Conservation (phyloP, 2,329 filamentous ascomycete species). For the Proliferodiscus dingleyae region DNA sequence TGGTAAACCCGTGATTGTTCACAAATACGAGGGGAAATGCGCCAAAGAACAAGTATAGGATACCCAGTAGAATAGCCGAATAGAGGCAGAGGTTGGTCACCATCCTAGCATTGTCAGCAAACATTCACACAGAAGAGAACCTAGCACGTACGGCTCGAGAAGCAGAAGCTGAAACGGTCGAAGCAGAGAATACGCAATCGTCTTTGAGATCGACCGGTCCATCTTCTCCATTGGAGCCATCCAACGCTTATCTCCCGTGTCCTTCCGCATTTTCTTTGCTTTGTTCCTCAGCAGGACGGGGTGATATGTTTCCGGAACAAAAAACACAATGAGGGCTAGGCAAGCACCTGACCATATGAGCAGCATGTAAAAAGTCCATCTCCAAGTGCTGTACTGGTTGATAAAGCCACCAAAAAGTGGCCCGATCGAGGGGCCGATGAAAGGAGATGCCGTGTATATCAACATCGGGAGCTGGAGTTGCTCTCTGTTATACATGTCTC, state of each 20-base stretch:
- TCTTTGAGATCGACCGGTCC: conserved; percentile 59
- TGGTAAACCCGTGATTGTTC: conserved; percentile 67
- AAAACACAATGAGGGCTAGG: conserved; percentile 57
- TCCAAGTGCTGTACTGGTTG: conserved; percentile 68
- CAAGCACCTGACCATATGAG: conserved; percentile 74
- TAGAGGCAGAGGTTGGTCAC: conserved; percentile 76
- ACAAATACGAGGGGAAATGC: conserved; percentile 79
- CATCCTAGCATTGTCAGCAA: no score
- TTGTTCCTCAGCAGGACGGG: conserved; percentile 69
- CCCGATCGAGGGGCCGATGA: conserved; percentile 56
- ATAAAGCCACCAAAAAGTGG: conserved; percentile 73
- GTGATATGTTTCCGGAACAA: conserved; percentile 87
- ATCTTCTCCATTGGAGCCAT: conserved; percentile 71
- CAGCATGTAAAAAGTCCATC: conserved; percentile 81
- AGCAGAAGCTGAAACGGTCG: conserved; percentile 69
- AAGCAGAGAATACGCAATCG: conserved; percentile 54
- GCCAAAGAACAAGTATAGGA: conserved; percentile 87
- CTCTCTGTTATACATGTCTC: conserved; percentile 67
- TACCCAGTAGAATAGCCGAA: conserved; percentile 78
- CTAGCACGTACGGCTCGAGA: conserved; percentile 74
- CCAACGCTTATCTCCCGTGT: conserved; percentile 74
- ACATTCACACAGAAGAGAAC: no score
- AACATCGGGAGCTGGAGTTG: conserved; percentile 79
- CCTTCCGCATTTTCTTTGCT: conserved; percentile 62
- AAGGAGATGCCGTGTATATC: conserved; percentile 64